Base-by-base conservation (phyloP, 805 yeast species). In the Yamadazyma akitaensis region DNA sequence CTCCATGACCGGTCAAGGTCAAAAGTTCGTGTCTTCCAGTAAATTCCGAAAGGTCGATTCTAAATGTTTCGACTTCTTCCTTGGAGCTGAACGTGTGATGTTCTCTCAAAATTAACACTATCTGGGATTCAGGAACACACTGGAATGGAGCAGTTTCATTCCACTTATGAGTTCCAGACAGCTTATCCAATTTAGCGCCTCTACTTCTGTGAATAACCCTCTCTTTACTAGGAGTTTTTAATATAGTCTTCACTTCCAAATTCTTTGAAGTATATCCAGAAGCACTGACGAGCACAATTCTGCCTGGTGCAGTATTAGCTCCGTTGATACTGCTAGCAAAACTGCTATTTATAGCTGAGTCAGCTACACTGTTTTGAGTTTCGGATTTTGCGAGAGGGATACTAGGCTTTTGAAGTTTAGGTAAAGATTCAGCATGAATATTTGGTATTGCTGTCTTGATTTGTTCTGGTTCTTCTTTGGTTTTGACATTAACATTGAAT, bases 21-120 rank as follows among this genome's bases (percentile, higher is more conserved):
- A 79, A 47, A 37, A 75, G 75, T 17, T 76, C 76, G n/a, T 42
- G 41, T 17, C 65, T 62, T 51, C 79, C 80, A 38, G 70, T 54
- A n/a, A 67, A 74, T 14, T 83, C 83, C 35, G 66, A 58, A 51
- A 87, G 66, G 11, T 67, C 64, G 26, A 88, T 56, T 33, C 78
- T 70, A 8, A 81, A 81, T 40, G 72, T 72, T 11, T 85, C 96
- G 35, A 89, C 46, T 47, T 80, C 86, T 24, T 71, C 68, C 54
- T 80, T 84, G 58, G 84, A 82, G 33, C 96, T 90, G 55, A 91
- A 76, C 2, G 81, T 76, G 61, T 87, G 94, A 58, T 80, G 85
- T 30, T 82, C 80, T 36, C 80, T 72, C 24, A 88, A 79, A 35
- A 74, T 72, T 57, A 92, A 79, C 2, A 79, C 68, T 36, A 91